Evolutionary conservation across 1,139 yeast species (phyloP), one percentile per base, ranked within the genome.

Genomic region (Groenewaldozyma auringiensis): DNA sequence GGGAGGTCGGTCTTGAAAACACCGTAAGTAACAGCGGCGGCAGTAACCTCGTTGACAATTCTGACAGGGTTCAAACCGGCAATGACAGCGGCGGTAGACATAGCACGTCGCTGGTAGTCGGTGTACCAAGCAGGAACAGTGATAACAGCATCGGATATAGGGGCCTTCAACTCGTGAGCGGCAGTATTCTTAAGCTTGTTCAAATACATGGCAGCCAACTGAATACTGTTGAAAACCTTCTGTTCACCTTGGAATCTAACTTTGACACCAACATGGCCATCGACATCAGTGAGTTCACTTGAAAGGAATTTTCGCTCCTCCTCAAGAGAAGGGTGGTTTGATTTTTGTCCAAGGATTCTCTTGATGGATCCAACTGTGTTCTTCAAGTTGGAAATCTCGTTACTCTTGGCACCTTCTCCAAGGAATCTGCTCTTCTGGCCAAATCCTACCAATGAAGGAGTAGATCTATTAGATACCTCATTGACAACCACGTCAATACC

Each of bases 11-110:
- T 81, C 79, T 92, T 89, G 82, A 92, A 92, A 52, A 92, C 96
- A 75, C 98, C 98, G 74, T 92, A 94, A 58, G 96, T 95, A 56
- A 94, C 96, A 58, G 96, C 97, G 50, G 98, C 98, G 52, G 98
- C 97, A 50, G 98, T 89, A 54, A 86, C 81, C 68, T 92, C 98
- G 68, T 92, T 92, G 61, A 92, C 95, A 57, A 92, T 81, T 78
- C 98, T 84, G 52, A 92, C 96, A 51, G 98, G 96, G 80, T 92
- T 92, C 65, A 92, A 78, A 53, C 96, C 96, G 52, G 98, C 97
- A 67, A 92, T 84, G 9, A 47, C 78, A 62, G 96, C 92, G 50
- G 98, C 96, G 66, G 94, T 98, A 52, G 88, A 77, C 58, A 94
- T 82, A 54, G 96, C 96, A 65, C 95, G 89, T 71, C 98, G 88